These are phyloP conservation scores for Neofusicoccum sp. DNA, from an alignment of 2,329 filamentous ascomycete species.

Conservation along the genomic window DNA sequence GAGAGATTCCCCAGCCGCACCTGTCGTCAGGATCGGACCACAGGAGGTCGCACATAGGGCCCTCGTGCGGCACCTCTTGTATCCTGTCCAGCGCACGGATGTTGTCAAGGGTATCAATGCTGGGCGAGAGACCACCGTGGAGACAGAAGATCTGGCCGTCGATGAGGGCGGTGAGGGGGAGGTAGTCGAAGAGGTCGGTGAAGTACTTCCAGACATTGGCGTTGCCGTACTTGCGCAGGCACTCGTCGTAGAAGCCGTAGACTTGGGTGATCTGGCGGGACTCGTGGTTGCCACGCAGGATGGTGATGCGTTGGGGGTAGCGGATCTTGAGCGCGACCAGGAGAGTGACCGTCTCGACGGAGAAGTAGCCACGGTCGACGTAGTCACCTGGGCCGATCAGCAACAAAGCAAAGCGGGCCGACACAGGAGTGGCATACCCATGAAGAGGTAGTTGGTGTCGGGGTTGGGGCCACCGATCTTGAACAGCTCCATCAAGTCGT, in stretches of 20 bases:
- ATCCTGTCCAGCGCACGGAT: conserved; percentile 51
- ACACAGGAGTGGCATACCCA: conserved; percentile 61
- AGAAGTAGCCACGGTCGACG: conserved; percentile 98
- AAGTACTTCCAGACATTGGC: conserved; percentile 77
- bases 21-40: conserved; percentile 93
- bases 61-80: conserved; percentile 75
- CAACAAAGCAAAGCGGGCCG: conserved; percentile 9
- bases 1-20: conserved; percentile 94
- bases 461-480: conserved; percentile 97
- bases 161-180: conserved; percentile 70
- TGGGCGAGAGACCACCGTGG: conserved; percentile 69
- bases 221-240: conserved; percentile 73
- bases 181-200: conserved; percentile 75
- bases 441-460: conserved; percentile 99
- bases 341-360: conserved; percentile 94
- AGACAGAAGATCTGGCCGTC: conserved; percentile 73
- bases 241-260: conserved; percentile 77
- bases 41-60: conserved; percentile 73
- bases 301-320: conserved; percentile 96
- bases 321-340: conserved; percentile 96
- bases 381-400: conserved; percentile 72
- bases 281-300: conserved; percentile 89
- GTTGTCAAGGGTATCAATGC: conserved; percentile 72
- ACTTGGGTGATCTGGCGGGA: conserved; percentile 76
- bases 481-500: conserved; percentile 99